These are phyloP conservation scores for Chenopodium album DNA, from an alignment of 148 eudicot species.

Conservation along the genomic window DNA sequence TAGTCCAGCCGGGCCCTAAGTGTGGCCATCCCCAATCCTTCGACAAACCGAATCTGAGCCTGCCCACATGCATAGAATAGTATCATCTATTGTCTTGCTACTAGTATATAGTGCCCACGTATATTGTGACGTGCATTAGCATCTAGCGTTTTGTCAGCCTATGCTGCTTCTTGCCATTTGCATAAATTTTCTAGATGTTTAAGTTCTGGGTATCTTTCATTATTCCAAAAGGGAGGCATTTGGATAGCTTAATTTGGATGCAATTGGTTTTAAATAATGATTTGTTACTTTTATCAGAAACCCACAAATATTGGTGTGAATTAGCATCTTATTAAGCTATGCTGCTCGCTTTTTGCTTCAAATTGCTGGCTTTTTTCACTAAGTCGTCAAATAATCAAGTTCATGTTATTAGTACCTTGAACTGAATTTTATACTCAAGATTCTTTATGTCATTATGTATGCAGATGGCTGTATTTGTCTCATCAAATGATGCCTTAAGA, in stretches of 20 bases:
- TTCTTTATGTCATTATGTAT: constrained; percentile 5
- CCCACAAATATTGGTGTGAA: not conserved
- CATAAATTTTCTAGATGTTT: not conserved
- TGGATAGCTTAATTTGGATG: not conserved
- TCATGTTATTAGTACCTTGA: not conserved
- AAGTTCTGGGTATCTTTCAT: not conserved
- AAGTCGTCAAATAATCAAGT: not conserved
- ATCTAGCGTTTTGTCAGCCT: not conserved
- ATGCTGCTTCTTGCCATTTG: not conserved
- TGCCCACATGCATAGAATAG: no score
- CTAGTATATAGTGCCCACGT: not conserved
- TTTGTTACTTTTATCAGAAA: not conserved
- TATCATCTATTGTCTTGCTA: not conserved
- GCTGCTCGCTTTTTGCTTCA: not conserved
- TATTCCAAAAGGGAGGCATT: not conserved
- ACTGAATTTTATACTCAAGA: constrained; percentile 4
- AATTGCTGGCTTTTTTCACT: not conserved
- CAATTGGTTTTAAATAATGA: not conserved
- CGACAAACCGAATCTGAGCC: no score
- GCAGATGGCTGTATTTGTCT: constrained; percentile 91
- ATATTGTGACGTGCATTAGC: not conserved
- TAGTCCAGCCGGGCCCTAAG: no score
- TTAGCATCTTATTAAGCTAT: not conserved
- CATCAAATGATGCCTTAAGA: constrained; percentile 82
- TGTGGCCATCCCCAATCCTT: no score